Evolutionary conservation across 192 early-diverging fungal species (phyloP).

Genomic region (Gigaspora rosea): DNA sequence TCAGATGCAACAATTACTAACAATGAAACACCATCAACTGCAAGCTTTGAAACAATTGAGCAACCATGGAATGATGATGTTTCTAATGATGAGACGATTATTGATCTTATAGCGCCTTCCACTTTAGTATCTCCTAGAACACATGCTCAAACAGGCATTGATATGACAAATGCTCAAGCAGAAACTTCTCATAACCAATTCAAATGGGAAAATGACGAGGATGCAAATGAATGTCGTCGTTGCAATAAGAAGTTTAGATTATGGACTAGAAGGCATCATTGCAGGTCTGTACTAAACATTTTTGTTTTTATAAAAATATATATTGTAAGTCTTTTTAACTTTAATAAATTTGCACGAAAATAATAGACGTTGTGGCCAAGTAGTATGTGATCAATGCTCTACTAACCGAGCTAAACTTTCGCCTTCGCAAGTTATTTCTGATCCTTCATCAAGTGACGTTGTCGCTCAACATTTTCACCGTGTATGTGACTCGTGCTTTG

Average conservation of each 20-base stretch:
- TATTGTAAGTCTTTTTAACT: too few species aligned
- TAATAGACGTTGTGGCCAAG: conserved; percentile 43
- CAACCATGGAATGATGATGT: not conserved
- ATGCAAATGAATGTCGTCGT: conserved; percentile 64
- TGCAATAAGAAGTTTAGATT: conserved; percentile 76
- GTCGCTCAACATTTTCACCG: conserved; percentile 1
- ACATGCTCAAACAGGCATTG: conserved; percentile 5
- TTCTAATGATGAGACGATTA: conserved; percentile 27
- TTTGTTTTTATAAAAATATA: not conserved
- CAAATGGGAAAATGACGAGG: conserved; percentile 77
- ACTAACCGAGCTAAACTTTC: not conserved
- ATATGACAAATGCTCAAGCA: not conserved
- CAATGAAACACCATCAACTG: conserved; percentile 9
- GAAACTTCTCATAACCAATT: conserved; percentile 23
- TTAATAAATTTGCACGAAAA: not conserved
- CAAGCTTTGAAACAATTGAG: conserved; percentile 27
- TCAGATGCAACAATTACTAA: not conserved
- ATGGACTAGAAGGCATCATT: conserved; percentile 85
- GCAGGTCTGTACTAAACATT: conserved; percentile 49
- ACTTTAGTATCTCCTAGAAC: not conserved
- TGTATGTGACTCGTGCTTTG: conserved; percentile 16
- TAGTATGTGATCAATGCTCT: conserved; percentile 30
- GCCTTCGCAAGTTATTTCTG: not conserved
- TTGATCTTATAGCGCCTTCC: not conserved
- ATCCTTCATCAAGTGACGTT: conserved; percentile 3